phyloP scores from a whole-genome alignment of 768 basidiomycete species.

The Russula sp. region DNA sequence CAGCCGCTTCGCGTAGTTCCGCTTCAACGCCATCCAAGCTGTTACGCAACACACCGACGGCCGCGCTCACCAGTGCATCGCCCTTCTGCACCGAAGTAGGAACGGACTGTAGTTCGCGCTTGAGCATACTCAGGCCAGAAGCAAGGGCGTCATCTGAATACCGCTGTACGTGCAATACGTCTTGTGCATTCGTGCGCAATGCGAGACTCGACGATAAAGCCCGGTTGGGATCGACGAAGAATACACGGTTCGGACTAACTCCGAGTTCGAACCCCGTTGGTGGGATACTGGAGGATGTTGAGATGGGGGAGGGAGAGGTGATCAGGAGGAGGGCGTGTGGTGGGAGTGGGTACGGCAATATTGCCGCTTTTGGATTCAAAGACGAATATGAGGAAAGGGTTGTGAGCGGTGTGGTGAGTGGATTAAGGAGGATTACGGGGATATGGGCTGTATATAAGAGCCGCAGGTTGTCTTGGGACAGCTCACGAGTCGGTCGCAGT shows the following conservation, averaged over 20 bases:
- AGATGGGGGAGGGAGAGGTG: constrained; percentile 31
- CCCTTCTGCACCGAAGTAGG: constrained; percentile 18
- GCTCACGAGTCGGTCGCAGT: constrained; percentile 23
- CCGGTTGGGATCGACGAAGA: constrained; percentile 58
- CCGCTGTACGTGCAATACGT: constrained; percentile 52
- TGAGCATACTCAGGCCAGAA: constrained; percentile 41
- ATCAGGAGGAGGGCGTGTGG: constrained; percentile 36
- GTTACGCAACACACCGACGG: constrained; percentile 4
- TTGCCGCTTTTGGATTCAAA: constrained; percentile 16
- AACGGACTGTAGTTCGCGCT: constrained; percentile 11
- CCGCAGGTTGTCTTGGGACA: constrained; percentile 22
- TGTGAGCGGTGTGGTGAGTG: constrained; percentile 49
- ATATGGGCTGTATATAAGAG: constrained; percentile 49
- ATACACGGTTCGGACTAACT: constrained; percentile 31
- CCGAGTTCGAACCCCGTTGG: constrained; percentile 31
- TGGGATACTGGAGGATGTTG: constrained; percentile 32
- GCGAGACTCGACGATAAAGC: constrained; percentile 53
- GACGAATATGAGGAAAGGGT: constrained; percentile 34
- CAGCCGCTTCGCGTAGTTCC: constrained; percentile 16
- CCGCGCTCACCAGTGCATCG: constrained; percentile 14
- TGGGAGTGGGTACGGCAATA: constrained; percentile 33
- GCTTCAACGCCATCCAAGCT: constrained; percentile 7
- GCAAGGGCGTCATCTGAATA: constrained; percentile 62
- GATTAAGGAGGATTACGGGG: constrained; percentile 62
- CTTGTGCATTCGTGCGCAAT: constrained; percentile 47